These are phyloP conservation scores for Paecilomyces sp. DNA, from an alignment of 2,329 filamentous ascomycete species.

Conservation along the genomic window DNA sequence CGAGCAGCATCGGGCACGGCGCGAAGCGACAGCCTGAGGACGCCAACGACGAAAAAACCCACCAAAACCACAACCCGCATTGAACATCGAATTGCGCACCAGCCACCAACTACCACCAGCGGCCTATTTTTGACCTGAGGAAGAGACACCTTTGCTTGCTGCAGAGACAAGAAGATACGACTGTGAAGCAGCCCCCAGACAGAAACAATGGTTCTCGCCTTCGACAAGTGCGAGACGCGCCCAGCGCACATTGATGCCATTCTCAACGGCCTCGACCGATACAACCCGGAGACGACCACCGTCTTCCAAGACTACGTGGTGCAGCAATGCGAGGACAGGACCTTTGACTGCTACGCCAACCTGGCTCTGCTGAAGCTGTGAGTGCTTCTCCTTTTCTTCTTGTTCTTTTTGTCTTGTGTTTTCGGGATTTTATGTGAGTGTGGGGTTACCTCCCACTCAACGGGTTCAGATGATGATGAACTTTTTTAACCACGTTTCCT, in stretches of 20 bases:
- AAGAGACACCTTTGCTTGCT: constrained; percentile 1
- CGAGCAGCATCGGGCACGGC: not conserved
- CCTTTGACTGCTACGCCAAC: constrained; percentile 94
- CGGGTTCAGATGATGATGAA: constrained; percentile 63
- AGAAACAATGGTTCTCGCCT: constrained; percentile 38
- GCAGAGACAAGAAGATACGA: constrained; percentile 1
- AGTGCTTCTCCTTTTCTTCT: constrained; percentile 25
- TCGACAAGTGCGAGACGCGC: constrained; percentile 85
- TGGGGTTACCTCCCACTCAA: not conserved
- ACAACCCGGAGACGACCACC: constrained; percentile 94
- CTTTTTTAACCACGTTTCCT: constrained; percentile 77
- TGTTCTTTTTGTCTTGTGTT: constrained; percentile 6
- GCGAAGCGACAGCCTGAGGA: not conserved
- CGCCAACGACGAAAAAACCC: constrained; percentile 14
- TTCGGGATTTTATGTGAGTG: constrained; percentile 5
- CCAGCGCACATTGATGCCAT: constrained; percentile 89
- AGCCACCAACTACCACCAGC: constrained; percentile 7
- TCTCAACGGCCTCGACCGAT: constrained; percentile 93
- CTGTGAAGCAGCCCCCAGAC: not conserved
- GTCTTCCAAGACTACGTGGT: constrained; percentile 91
- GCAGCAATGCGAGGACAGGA: constrained; percentile 91
- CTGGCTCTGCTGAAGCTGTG: constrained; percentile 94
- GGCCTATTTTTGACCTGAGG: constrained; percentile 2
- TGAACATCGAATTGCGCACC: constrained; percentile 5
- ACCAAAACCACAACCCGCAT: constrained; percentile 11